Percentiles rank a stretch among this genome's conserved stretches.
Evolutionary conservation across 2,329 filamentous ascomycete species (phyloP).

Genomic region (Macroventuria anomochaeta): DNA sequence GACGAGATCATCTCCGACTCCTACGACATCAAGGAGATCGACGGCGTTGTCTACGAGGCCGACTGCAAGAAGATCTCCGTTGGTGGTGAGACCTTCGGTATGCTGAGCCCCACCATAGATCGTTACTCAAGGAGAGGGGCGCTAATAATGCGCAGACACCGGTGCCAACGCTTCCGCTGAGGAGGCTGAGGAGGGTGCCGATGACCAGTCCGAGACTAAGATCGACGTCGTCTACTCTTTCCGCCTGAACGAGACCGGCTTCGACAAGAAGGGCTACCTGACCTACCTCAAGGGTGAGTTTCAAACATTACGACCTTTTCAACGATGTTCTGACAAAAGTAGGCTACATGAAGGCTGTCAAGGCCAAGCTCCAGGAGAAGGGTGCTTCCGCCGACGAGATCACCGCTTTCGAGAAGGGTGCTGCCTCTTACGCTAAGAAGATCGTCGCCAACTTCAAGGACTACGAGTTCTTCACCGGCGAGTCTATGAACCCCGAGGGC

Average conservation of each 20-base stretch:
- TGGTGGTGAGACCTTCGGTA: slow-evolving; percentile 75
- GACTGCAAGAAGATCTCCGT: slow-evolving; percentile 90
- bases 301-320: not conserved
- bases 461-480: slow-evolving; percentile 92
- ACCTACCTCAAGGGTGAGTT: slow-evolving; percentile 79
- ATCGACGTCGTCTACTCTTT: slow-evolving; percentile 95
- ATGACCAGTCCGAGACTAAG: slow-evolving; percentile 75
- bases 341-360: slow-evolving; percentile 94
- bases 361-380: slow-evolving; percentile 72
- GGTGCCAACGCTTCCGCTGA: slow-evolving; percentile 98
- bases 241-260: slow-evolving; percentile 77
- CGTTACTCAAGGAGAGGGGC: not conserved
- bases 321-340: slow-evolving; percentile 12
- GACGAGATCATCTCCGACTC: slow-evolving; percentile 99
- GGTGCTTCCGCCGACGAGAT: slow-evolving; percentile 64
- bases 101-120: slow-evolving; percentile 1
- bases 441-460: slow-evolving; percentile 88
- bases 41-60: slow-evolving; percentile 84
- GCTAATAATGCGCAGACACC: slow-evolving; percentile 63
- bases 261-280: slow-evolving; percentile 89
- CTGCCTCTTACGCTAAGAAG: slow-evolving; percentile 78
- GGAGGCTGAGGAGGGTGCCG: slow-evolving; percentile 77
- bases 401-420: slow-evolving; percentile 80
- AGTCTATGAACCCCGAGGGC: slow-evolving; percentile 90
- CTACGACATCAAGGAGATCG: slow-evolving; percentile 80